Evolutionary conservation across 2,329 filamentous ascomycete genomes (phyloP), one percentile per base, ranked within the genome.

Genomic region (Microsporum ferrugineum): DNA sequence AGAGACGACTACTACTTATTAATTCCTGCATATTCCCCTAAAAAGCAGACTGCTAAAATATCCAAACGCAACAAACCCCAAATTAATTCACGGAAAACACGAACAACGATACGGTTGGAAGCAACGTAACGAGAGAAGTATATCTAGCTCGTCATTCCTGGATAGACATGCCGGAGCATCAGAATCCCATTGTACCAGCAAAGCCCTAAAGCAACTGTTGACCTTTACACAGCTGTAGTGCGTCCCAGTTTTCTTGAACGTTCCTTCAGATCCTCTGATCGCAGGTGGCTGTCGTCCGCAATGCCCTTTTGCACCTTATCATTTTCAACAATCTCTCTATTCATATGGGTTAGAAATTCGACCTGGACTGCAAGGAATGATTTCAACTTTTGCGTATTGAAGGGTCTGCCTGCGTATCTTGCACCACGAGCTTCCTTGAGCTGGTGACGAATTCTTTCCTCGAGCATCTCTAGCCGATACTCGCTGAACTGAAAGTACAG

Each of bases 381-480:
- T 60, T 70, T 68, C 41, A 66, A 60, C 29, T 62, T 64, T 29
- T 61, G 56, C 38, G 71, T 73, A 59, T 72, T 67, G 58, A 74
- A 74, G 5, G 63, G 63, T 27, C 72, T 68, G 57, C 62, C 65
- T 8, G 71, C 70, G 34, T 68, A 66, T 64, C 71, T 72, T 56
- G 67, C 67, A 45, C 73, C 72, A 56, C 66, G 68, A 62, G 67
- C 68, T 61, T 66, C 62, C 61, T 76, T 77, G 33, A 78, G 73
- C 68, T 79, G 72, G 33, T 66, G 69, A 12, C 79, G 77, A 62
- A 83, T 71, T 0, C 84, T 79, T 68, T 85, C 81, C 68, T 85
- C 80, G 14, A 87, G 73, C 14, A 85, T 84, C 65, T 85, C 80
- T 3, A 87, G 77, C 1, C 84, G 80, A 69, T 87, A 88, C 66